A percentile compares a stretch with the other conserved stretches of the same genome.
These are phyloP conservation scores for Penicillium odoratum DNA, from an alignment of 495 filamentous ascomycete genomes.

Conservation along the genomic window DNA sequence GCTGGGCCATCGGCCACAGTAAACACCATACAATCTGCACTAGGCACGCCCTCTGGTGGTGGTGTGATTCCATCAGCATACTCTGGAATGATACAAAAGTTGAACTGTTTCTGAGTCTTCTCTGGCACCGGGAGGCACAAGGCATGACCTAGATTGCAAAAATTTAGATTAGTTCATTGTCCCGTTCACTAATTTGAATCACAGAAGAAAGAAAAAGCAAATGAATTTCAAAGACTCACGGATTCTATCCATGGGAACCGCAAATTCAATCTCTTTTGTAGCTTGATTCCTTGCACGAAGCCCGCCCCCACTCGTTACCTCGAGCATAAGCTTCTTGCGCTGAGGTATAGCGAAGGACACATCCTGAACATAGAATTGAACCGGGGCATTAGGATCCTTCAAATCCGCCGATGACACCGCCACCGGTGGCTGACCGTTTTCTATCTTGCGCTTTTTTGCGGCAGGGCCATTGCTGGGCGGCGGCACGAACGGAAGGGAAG, in stretches of 20 bases:
- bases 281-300: slow-evolving; percentile 67
- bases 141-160: slow-evolving; percentile 59
- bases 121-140: slow-evolving; percentile 88
- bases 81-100: slow-evolving; percentile 81
- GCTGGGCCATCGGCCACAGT: slow-evolving; percentile 73
- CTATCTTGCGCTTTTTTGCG: slow-evolving; percentile 58
- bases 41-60: slow-evolving; percentile 31
- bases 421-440: slow-evolving; percentile 44
- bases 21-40: slow-evolving; percentile 76
- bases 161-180: not conserved
- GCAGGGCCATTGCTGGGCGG: slow-evolving; percentile 36
- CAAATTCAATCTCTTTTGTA: slow-evolving; percentile 66
- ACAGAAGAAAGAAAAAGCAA: not conserved
- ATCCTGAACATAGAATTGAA: slow-evolving; percentile 62
- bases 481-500: slow-evolving; percentile 26
- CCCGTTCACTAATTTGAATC: not conserved
- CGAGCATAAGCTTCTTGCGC: slow-evolving; percentile 87
- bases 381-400: slow-evolving; percentile 35
- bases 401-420: slow-evolving; percentile 42
- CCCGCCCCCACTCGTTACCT: slow-evolving; percentile 57
- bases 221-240: slow-evolving; percentile 53
- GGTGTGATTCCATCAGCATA: slow-evolving; percentile 56
- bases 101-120: slow-evolving; percentile 82
- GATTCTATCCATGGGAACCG: slow-evolving; percentile 69
- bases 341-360: slow-evolving; percentile 78